phyloP scores from a whole-genome alignment of 2,329 filamentous ascomycete species.

The Keithomyces neogunnii region DNA sequence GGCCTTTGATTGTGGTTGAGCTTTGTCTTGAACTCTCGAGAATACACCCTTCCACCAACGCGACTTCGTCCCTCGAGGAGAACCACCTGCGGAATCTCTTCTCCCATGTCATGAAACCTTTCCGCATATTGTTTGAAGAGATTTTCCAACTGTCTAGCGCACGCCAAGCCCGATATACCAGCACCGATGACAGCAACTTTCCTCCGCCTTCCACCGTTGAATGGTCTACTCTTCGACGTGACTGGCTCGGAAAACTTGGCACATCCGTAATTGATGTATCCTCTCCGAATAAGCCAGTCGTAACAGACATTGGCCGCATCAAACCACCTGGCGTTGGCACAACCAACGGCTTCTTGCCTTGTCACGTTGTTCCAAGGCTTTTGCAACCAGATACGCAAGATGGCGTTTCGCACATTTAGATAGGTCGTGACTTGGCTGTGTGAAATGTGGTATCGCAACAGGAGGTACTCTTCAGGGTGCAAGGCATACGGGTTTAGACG shows the following conservation, averaged over 20 bases:
- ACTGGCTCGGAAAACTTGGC: slow-evolving; percentile 50
- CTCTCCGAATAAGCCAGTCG: slow-evolving; percentile 82
- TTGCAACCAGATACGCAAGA: slow-evolving; percentile 79
- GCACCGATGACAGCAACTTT: slow-evolving; percentile 84
- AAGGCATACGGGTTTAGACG: slow-evolving; percentile 83
- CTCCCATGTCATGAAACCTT: slow-evolving; percentile 53
- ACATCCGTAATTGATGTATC: slow-evolving; percentile 96
- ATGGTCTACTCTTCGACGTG: slow-evolving; percentile 29
- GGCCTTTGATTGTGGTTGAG: slow-evolving; percentile 36
- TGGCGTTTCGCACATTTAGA: slow-evolving; percentile 91
- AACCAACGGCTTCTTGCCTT: slow-evolving; percentile 79
- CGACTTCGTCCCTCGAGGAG: slow-evolving; percentile 80
- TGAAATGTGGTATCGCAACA: slow-evolving; percentile 75
- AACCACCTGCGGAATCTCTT: slow-evolving; percentile 65
- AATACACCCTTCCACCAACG: slow-evolving; percentile 90
- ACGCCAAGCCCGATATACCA: slow-evolving; percentile 87
- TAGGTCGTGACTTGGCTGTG: slow-evolving; percentile 89
- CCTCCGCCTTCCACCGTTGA: slow-evolving; percentile 43
- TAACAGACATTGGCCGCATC: slow-evolving; percentile 81
- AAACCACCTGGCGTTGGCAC: slow-evolving; percentile 83
- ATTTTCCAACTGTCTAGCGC: slow-evolving; percentile 84
- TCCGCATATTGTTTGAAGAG: slow-evolving; percentile 73
- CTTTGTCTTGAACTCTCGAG: slow-evolving; percentile 57
- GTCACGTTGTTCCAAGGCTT: slow-evolving; percentile 79
- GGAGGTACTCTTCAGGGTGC: slow-evolving; percentile 73